Percentiles rank a stretch among this genome's conserved stretches.
phyloP scores from a whole-genome alignment of 768 basidiomycete genomes.

The Scleroderma bovista region DNA sequence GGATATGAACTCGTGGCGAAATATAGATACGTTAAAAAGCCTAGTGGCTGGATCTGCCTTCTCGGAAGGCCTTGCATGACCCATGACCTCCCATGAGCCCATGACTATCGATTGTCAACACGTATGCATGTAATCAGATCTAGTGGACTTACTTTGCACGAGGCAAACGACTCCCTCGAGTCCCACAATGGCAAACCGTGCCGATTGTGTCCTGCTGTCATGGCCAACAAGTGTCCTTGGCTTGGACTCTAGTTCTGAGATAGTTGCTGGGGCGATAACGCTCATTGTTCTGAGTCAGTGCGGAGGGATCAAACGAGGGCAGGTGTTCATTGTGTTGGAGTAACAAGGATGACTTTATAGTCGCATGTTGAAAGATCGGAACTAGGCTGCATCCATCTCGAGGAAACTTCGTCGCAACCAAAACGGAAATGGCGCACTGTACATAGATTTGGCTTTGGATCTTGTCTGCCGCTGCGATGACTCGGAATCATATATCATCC shows the following conservation, averaged over 20 bases:
- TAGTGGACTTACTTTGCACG: conserved; percentile 21
- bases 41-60: conserved; percentile 9
- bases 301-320: too few species aligned
- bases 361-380: background rate
- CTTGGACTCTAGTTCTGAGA: too few species aligned
- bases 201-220: conserved; percentile 1
- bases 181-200: conserved; percentile 35
- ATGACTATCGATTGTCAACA: too few species aligned
- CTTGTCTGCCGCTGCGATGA: too few species aligned
- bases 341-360: background rate
- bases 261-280: background rate
- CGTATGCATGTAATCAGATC: too few species aligned
- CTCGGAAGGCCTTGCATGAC: background rate
- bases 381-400: background rate
- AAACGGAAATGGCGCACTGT: background rate
- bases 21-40: conserved; percentile 21
- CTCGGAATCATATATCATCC: too few species aligned
- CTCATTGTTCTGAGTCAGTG: background rate
- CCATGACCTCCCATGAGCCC: too few species aligned
- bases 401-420: background rate
- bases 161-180: conserved; percentile 24
- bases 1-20: conserved; percentile 53
- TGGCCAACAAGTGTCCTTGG: conserved; percentile 17
- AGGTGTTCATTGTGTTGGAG: background rate
- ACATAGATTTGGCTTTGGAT: background rate